Evolutionary conservation across 140 eudicot species (phyloP).

Genomic region (Anethum foeniculum): DNA sequence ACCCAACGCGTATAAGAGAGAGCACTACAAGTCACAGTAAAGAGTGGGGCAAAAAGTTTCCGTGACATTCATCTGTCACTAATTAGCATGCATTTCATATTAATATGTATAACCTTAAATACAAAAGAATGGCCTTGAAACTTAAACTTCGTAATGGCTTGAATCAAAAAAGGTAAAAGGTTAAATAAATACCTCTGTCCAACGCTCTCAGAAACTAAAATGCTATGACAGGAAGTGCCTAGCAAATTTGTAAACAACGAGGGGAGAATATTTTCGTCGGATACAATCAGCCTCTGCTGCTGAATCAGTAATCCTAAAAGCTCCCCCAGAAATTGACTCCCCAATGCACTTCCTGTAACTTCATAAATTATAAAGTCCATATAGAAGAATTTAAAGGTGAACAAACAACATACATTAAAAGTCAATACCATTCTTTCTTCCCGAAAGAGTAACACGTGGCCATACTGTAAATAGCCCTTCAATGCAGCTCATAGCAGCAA

Average conservation of each 20-base stretch:
- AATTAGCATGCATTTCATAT: not conserved
- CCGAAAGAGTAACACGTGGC: constrained; percentile 38
- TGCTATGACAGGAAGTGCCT: constrained; percentile 41
- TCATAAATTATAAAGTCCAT: constrained; percentile 4
- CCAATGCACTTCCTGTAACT: constrained; percentile 44
- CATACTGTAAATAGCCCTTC: constrained; percentile 52
- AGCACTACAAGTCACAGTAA: not conserved
- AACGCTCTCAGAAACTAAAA: constrained; percentile 57
- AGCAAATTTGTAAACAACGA: constrained; percentile 60
- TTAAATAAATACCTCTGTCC: constrained; percentile 45
- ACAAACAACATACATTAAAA: not conserved
- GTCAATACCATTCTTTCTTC: constrained; percentile 47
- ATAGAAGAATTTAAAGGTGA: not conserved
- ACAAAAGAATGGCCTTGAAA: too few relatives aligned
- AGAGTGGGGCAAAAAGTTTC: not conserved
- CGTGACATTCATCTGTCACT: not conserved
- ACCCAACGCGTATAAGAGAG: not conserved
- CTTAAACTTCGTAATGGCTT: not conserved
- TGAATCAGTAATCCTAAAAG: constrained; percentile 58
- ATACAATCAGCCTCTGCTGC: constrained; percentile 64
- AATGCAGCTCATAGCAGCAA: constrained; percentile 73
- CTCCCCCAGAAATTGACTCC: constrained; percentile 60
- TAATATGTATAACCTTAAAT: not conserved
- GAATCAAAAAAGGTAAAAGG: not conserved
- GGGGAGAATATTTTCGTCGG: constrained; percentile 56